phyloP scores from a whole-genome alignment of 768 basidiomycete species.

The Strobilomyces dryophilus region DNA sequence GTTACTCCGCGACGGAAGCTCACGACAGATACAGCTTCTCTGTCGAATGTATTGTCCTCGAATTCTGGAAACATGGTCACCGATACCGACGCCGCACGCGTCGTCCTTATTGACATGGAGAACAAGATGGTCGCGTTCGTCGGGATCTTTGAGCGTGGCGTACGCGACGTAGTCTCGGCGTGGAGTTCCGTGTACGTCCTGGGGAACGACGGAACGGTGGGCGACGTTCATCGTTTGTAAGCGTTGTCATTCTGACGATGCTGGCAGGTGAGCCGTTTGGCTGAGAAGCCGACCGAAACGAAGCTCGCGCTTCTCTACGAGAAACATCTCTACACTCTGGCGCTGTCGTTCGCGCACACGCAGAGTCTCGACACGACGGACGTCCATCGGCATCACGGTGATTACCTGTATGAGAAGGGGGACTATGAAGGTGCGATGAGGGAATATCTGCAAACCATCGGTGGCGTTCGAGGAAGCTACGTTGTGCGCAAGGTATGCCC shows the following conservation, averaged over 20 bases:
- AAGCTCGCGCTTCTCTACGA: slow-evolving; percentile 86
- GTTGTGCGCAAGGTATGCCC: slow-evolving; percentile 85
- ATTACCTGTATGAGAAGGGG: slow-evolving; percentile 84
- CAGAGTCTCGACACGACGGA: slow-evolving; percentile 82
- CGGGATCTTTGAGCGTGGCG: slow-evolving; percentile 76
- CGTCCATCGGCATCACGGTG: slow-evolving; percentile 87
- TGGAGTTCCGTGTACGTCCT: slow-evolving; percentile 81
- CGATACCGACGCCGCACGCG: slow-evolving; percentile 64
- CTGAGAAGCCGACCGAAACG: slow-evolving; percentile 76
- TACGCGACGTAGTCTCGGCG: slow-evolving; percentile 75
- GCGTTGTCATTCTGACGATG: neutral
- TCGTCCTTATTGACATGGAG: slow-evolving; percentile 87
- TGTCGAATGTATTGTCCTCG: slow-evolving; percentile 3
- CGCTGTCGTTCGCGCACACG: slow-evolving; percentile 77
- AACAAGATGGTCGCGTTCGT: slow-evolving; percentile 89
- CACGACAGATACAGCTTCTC: slow-evolving; percentile 11
- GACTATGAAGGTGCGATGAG: slow-evolving; percentile 93
- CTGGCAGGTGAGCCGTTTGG: slow-evolving; percentile 55
- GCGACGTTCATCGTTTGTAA: slow-evolving; percentile 12
- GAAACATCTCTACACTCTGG: slow-evolving; percentile 73
- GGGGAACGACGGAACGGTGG: slow-evolving; percentile 72
- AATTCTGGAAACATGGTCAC: slow-evolving; percentile 37
- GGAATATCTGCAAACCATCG: slow-evolving; percentile 89
- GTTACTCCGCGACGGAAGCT: slow-evolving; percentile 19
- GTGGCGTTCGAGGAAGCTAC: slow-evolving; percentile 87